phyloP scores from a whole-genome alignment of 441 rosid genomes.

The Aquilaria agallochum region DNA sequence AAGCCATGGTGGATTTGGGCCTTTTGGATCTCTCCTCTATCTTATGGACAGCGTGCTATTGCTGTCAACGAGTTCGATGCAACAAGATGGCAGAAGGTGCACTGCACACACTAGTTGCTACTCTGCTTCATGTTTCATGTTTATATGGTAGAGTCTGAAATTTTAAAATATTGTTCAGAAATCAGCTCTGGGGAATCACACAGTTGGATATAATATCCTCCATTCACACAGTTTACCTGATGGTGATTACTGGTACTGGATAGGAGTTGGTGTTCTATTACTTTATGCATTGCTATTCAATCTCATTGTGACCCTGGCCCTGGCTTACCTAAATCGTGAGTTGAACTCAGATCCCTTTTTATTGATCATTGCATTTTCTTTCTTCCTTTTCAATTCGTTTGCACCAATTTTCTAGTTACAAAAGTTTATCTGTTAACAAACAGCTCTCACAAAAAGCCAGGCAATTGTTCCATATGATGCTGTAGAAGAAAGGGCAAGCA shows the following conservation, averaged over 20 bases:
- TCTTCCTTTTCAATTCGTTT: not conserved
- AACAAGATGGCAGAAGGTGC: constrained; percentile 73
- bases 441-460: constrained; percentile 57
- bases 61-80: constrained; percentile 87
- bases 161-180: constrained; percentile 35
- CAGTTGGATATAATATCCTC: constrained; percentile 68
- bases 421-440: constrained; percentile 12
- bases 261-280: constrained; percentile 63
- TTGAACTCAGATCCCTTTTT: not conserved
- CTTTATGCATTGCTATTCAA: constrained; percentile 67
- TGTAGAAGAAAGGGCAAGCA: constrained; percentile 25
- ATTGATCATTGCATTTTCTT: not conserved
- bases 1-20: constrained; percentile 97
- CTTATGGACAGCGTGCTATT: constrained; percentile 80
- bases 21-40: constrained; percentile 83
- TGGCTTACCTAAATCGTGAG: constrained; percentile 83
- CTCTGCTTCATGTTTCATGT: not conserved
- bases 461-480: constrained; percentile 39
- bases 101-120: constrained; percentile 3
- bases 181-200: constrained; percentile 38
- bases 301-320: constrained; percentile 57
- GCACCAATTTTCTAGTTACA: not conserved
- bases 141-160: not conserved
- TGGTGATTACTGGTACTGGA: constrained; percentile 76
- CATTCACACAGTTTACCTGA: constrained; percentile 41